These are phyloP conservation scores for Collariella sp. DNA, from an alignment of 495 filamentous ascomycete genomes.

Conservation along the genomic window DNA sequence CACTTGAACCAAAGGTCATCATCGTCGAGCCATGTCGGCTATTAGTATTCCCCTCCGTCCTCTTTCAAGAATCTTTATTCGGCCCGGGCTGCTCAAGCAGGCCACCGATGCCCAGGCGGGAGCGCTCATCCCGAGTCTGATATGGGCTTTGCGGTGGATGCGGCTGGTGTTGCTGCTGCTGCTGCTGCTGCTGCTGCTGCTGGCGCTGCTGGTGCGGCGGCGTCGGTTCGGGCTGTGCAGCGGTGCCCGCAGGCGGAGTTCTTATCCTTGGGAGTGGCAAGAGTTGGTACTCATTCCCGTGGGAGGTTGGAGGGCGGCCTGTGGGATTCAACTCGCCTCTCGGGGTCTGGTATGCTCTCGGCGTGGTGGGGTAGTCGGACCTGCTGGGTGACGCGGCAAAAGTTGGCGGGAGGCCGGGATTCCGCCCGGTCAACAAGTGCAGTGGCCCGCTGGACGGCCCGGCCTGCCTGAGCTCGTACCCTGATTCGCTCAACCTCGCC, in stretches of 20 bases:
- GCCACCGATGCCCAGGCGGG: constrained; percentile 47
- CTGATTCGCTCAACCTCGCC: constrained; percentile 28
- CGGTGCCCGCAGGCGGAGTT: constrained; percentile 30
- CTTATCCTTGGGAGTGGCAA: constrained; percentile 37
- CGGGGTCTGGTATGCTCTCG: constrained; percentile 37
- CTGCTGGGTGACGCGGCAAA: constrained; percentile 33
- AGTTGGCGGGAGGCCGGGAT: constrained; percentile 25
- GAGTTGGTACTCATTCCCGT: constrained; percentile 44
- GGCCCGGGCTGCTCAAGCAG: constrained; percentile 41
- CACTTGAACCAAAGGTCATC: not conserved
- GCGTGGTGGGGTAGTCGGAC: constrained; percentile 32
- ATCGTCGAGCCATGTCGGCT: not conserved
- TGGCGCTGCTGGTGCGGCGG: not conserved
- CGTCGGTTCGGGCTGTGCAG: constrained; percentile 13
- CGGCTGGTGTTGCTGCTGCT: not conserved
- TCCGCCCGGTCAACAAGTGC: constrained; percentile 25
- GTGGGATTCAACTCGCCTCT: constrained; percentile 36
- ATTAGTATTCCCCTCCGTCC: not conserved
- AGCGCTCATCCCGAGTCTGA: constrained; percentile 36
- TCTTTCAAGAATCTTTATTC: constrained; percentile 12
- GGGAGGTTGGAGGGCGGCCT: constrained; percentile 23
- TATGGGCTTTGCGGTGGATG: constrained; percentile 12
- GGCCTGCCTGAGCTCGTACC: constrained; percentile 29
- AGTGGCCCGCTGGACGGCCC: constrained; percentile 23
- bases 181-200: constrained; percentile 8